Base-by-base conservation (phyloP, 2,329 filamentous ascomycete genomes). In the Penicillium sp. region DNA sequence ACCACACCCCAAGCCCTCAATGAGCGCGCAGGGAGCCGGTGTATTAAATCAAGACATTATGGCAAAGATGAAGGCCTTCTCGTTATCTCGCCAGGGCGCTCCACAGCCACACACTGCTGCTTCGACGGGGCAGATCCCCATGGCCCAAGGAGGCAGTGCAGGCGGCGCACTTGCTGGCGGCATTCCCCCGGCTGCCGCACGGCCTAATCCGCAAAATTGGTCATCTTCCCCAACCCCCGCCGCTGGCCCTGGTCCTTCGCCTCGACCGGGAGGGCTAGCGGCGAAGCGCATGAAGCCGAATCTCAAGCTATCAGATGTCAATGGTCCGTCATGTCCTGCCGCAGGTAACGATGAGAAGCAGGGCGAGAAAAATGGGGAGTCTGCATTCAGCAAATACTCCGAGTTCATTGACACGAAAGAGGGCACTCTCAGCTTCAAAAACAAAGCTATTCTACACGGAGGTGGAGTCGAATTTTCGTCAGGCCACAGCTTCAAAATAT, bases 381-480 rank as follows among this genome's bases (percentile, higher is more conserved):
- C 75, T 4, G 70, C 77, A 45, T 78, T 88, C 67, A 82, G 80
- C 62, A 84, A 84, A 61, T 87, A 84, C 60, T 76, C 83, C 29
- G 84, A 96, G 56, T 93, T 87, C 63, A 87, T 98, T 53, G 90
- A 98, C 64, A 85, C 88, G 0, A 87, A 96, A 63, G 88, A 88
- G 44, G 93, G 93, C 10, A 94, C 86, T 60, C 76, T 98, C 55
- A 94, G 84, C 8, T 98, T 98, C 71, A 87, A 89, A 60, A 90
- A 89, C 58, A 95, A 95, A 58, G 93, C 93, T 10, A 82, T 88
- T 4, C 87, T 98, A 46, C 91, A 90, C 55, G 83, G 87, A 24
- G 83, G 86, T 15, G 93, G 93, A 24, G 90, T 98, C 54, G 85
- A 97, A 64, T 98, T 98, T 64, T 84, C 86, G 22, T 89, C 86